Evolutionary conservation across 768 basidiomycete species (phyloP).

Genomic region (Gloeophyllum trabeum): DNA sequence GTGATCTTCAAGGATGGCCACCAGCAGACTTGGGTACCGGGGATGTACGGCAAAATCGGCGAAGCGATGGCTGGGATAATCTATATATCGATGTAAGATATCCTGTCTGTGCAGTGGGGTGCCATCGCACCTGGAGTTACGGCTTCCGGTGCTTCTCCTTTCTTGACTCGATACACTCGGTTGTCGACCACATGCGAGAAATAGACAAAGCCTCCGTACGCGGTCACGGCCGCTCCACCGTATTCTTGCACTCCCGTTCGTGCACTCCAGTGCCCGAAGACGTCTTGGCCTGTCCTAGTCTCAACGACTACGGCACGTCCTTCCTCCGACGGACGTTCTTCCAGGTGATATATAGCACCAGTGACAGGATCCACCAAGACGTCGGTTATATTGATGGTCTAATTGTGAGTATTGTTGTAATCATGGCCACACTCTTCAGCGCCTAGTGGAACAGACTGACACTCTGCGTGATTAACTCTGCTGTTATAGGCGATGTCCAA

Average conservation of each 20-base stretch:
- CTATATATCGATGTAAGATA: slow-evolving; percentile 13
- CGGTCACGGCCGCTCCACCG: slow-evolving; percentile 52
- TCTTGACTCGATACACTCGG: slow-evolving; percentile 34
- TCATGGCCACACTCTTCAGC: neutral
- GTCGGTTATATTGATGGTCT: slow-evolving; percentile 23
- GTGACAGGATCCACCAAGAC: slow-evolving; percentile 42
- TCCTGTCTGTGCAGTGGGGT: neutral
- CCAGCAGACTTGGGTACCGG: slow-evolving; percentile 34
- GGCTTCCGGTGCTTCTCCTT: slow-evolving; percentile 25
- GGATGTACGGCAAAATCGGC: slow-evolving; percentile 40
- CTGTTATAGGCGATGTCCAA: slow-evolving; percentile 8
- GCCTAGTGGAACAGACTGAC: neutral
- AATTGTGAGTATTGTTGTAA: slow-evolving; percentile 8
- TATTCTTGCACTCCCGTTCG: slow-evolving; percentile 59
- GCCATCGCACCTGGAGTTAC: slow-evolving; percentile 47
- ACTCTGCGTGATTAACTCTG: slow-evolving; percentile 4
- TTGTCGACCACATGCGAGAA: slow-evolving; percentile 49
- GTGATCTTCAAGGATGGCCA: slow-evolving; percentile 64
- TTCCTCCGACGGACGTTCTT: slow-evolving; percentile 44
- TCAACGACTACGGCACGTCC: slow-evolving; percentile 50
- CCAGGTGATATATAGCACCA: slow-evolving; percentile 39
- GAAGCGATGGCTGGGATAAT: slow-evolving; percentile 43
- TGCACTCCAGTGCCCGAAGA: slow-evolving; percentile 47
- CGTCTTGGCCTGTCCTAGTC: slow-evolving; percentile 33
- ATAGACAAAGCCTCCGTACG: slow-evolving; percentile 36